phyloP scores from a whole-genome alignment of 2,329 filamentous ascomycete species.

The Penicillium sp. region DNA sequence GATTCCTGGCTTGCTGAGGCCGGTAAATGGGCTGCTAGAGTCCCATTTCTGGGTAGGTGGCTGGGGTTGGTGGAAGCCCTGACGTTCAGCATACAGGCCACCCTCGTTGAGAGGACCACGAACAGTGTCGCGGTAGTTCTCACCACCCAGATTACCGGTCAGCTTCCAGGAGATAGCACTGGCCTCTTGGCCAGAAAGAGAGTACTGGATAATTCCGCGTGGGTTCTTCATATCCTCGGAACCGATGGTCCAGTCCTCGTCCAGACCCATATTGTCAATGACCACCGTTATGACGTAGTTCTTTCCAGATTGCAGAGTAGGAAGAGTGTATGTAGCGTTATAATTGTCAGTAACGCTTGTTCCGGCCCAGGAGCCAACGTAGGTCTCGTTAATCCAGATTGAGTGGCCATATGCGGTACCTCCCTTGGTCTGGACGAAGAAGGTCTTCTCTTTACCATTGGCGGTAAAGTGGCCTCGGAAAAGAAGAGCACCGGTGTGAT shows the following conservation, averaged over 20 bases:
- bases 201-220: slow-evolving; percentile 56
- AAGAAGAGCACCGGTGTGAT: slow-evolving; percentile 68
- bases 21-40: slow-evolving; percentile 43
- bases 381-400: slow-evolving; percentile 66
- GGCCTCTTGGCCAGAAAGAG: slow-evolving; percentile 44
- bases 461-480: slow-evolving; percentile 72
- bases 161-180: slow-evolving; percentile 56
- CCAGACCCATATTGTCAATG: slow-evolving; percentile 73
- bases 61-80: slow-evolving; percentile 60
- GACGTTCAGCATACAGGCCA: slow-evolving; percentile 55
- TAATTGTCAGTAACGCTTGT: slow-evolving; percentile 53
- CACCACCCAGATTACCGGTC: slow-evolving; percentile 61
- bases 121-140: slow-evolving; percentile 53
- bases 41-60: slow-evolving; percentile 45
- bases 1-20: slow-evolving; percentile 53
- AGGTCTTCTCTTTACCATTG: slow-evolving; percentile 59
- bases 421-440: slow-evolving; percentile 66
- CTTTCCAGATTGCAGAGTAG: slow-evolving; percentile 55
- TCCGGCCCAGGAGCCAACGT: slow-evolving; percentile 68
- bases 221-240: slow-evolving; percentile 62
- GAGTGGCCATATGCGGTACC: slow-evolving; percentile 69
- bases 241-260: slow-evolving; percentile 67
- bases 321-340: slow-evolving; percentile 62
- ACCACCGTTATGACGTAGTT: slow-evolving; percentile 68
- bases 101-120: slow-evolving; percentile 61